Evolutionary conservation across 768 basidiomycete genomes (phyloP), one percentile per base, ranked within the genome.

Genomic region (Psilocybe cubensis): DNA sequence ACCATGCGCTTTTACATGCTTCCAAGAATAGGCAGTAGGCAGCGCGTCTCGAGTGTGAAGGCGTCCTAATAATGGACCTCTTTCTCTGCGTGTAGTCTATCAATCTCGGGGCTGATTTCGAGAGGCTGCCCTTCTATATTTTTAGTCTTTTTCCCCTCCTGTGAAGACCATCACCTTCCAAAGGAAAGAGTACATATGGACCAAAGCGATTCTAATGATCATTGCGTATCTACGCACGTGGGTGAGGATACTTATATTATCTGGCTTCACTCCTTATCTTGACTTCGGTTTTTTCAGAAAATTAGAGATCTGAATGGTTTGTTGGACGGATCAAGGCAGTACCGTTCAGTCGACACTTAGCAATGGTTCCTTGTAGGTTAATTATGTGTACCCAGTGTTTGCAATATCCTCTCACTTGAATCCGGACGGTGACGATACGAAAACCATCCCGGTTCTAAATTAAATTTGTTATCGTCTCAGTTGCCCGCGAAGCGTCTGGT

Each of bases 221-320:
- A 52, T 51, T 43, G 42, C 20, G 23, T 45, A 28, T 20, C 10
- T 33, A 52, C 42, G 50, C 56, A 57, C 50, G 49, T 57, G 56
- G 49, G 48, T 38, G n/a, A 41, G 38, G 9, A 27, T 3, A 41
- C 35, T 25, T 11, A 14, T 38, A 2, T 38, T 38, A 48, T 55
- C n/a, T 40, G 9, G 43, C 54, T 47, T 55, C 50, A 25, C 52
- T 52, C 27, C 52, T 52, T 52, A 52, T 52, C 52, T 48, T 31
- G 14, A n/a, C n/a, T 54, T 14, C 44, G 18, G 17, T 56, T 51
- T 49, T 50, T 42, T 25, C 42, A 38, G 48, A 5, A n/a, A 8
- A 48, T 28, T 5, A n/a, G 46, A 5, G 42, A n/a, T 6, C 2
- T 21, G 14, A 20, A 21, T 11, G n/a, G n/a, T n/a, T n/a, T n/a